A percentile compares a stretch with the other conserved stretches of the same genome.
These are phyloP conservation scores for Aurantiochytrium sp. DNA, from an alignment of 108 stramenopile species.

Conservation along the genomic window DNA sequence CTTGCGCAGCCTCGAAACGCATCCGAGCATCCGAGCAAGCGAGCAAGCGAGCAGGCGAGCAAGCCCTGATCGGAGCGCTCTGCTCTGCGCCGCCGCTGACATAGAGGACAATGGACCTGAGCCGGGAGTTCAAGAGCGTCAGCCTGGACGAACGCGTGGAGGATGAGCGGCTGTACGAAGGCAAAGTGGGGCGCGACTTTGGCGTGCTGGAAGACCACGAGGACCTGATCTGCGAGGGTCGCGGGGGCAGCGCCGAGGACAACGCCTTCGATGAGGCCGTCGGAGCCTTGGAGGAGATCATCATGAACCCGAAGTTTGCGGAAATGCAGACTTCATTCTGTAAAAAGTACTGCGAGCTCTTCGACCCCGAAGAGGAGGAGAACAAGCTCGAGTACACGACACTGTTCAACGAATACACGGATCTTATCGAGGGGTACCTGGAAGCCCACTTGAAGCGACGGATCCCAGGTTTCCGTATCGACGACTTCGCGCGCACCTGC, in stretches of 20 bases:
- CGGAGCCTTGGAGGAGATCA: constrained; percentile 25
- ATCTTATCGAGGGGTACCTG: constrained; percentile 38
- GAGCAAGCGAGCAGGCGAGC: too few relatives aligned
- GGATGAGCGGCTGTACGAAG: background rate
- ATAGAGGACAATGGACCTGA: background rate
- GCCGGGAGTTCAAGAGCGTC: background rate
- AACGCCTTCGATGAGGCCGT: constrained; percentile 32
- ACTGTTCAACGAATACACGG: constrained; percentile 48
- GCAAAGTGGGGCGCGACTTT: background rate
- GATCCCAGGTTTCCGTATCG: constrained; percentile 40
- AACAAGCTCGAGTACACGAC: constrained; percentile 54
- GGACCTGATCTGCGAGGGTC: background rate
- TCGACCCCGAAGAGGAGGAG: constrained; percentile 42
- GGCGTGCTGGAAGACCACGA: background rate
- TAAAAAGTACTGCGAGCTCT: constrained; percentile 31
- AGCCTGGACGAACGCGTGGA: background rate
- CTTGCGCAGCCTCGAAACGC: too few relatives aligned
- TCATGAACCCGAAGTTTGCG: constrained; percentile 22
- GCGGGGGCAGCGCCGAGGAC: constrained; percentile 12
- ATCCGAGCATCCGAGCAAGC: too few relatives aligned
- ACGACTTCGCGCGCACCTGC: background rate
- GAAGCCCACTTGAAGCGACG: background rate
- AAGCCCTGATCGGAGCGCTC: too few relatives aligned
- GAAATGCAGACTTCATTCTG: constrained; percentile 34
- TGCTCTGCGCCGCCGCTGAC: too few relatives aligned